A percentile compares a stretch with the other conserved stretches of the same genome.
Evolutionary conservation across 2,329 filamentous ascomycete genomes (phyloP).

Genomic region (Didymella keratinophila): DNA sequence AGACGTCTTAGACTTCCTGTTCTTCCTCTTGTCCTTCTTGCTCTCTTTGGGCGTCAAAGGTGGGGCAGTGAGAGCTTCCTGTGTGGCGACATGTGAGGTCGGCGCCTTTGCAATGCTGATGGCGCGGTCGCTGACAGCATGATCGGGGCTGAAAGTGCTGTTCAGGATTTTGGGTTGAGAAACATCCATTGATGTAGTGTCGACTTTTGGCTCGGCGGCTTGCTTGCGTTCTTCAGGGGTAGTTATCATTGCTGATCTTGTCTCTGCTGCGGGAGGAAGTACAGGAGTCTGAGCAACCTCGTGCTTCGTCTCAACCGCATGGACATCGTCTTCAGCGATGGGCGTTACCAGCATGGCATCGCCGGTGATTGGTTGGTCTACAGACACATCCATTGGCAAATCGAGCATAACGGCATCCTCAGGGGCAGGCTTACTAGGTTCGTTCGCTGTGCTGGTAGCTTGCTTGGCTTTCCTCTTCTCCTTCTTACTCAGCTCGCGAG

Average conservation of each 20-base stretch:
- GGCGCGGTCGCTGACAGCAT: neutral
- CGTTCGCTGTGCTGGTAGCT: conserved; percentile 14
- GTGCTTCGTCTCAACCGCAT: neutral
- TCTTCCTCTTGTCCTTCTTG: conserved; percentile 46
- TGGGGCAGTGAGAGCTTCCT: conserved; percentile 23
- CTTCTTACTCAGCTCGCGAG: conserved; percentile 33
- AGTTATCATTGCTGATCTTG: neutral
- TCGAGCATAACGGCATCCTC: neutral
- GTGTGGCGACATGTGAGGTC: conserved; percentile 3
- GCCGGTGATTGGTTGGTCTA: neutral
- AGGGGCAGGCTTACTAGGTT: conserved; percentile 3
- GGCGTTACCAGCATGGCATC: neutral
- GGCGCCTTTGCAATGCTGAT: conserved; percentile 17
- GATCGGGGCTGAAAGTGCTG: neutral
- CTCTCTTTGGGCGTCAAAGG: conserved; percentile 33
- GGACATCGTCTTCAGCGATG: neutral
- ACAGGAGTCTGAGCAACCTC: neutral
- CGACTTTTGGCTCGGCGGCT: neutral
- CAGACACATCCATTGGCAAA: neutral
- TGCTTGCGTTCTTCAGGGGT: neutral
- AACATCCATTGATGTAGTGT: neutral
- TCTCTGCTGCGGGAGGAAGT: neutral
- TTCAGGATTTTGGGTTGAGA: neutral
- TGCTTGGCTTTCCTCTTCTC: conserved; percentile 34
- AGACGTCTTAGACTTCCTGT: conserved; percentile 24